A percentile compares a stretch with the other conserved stretches of the same genome.
These are phyloP conservation scores for Cutaneotrichosporon spelunceum DNA, from an alignment of 1,284 basidiomycete species.

Conservation along the genomic window DNA sequence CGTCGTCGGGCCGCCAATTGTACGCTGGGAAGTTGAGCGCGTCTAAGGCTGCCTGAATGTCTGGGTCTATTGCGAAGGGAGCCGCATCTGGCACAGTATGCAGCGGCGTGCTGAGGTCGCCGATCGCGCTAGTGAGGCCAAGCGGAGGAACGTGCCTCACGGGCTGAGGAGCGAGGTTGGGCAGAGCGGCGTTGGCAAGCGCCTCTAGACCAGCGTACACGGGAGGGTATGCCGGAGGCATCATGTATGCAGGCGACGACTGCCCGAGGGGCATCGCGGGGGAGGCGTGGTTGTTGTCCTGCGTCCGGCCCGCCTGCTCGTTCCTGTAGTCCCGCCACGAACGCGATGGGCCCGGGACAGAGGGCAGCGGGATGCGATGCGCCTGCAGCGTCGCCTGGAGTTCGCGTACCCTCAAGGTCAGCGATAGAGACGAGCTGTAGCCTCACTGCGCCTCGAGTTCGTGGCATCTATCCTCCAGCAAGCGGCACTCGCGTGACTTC, in stretches of 20 bases:
- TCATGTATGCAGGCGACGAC: background rate
- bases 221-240: background rate
- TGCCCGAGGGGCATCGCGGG: background rate
- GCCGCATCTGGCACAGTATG: background rate
- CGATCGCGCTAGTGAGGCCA: constrained; percentile 1
- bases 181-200: constrained; percentile 4
- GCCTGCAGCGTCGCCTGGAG: constrained; percentile 8
- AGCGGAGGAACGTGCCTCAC: background rate
- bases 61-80: background rate
- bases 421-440: background rate
- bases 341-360: background rate
- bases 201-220: background rate
- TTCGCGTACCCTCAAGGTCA: constrained; percentile 8
- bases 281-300: background rate
- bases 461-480: constrained; percentile 3
- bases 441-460: constrained; percentile 13
- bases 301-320: background rate
- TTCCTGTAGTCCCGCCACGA: background rate
- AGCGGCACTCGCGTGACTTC: background rate
- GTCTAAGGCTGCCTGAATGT: background rate
- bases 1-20: constrained; percentile 12
- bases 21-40: constrained; percentile 12
- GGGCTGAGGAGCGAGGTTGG: background rate
- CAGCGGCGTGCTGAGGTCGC: constrained; percentile 6
- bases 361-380: constrained; percentile 3